phyloP scores from a whole-genome alignment of 2,329 filamentous ascomycete species.

The Ampelomyces quisqualis region DNA sequence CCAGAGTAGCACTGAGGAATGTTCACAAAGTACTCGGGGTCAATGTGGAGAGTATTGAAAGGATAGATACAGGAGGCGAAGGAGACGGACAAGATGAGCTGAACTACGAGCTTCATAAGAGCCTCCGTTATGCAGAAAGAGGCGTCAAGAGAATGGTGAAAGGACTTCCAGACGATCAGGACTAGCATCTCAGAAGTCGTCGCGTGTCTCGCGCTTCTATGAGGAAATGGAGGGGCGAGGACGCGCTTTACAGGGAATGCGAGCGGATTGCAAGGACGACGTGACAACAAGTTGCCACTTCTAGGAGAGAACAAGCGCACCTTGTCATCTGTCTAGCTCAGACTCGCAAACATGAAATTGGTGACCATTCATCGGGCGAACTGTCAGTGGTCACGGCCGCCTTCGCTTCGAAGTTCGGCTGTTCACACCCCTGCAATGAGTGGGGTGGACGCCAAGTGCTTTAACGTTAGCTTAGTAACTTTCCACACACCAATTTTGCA shows the following conservation, averaged over 20 bases:
- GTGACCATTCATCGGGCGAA: too few relatives aligned
- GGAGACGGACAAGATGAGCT: slow-evolving; percentile 11
- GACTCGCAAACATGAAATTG: too few relatives aligned
- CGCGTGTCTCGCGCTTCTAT: too few relatives aligned
- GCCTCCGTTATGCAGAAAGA: slow-evolving; percentile 33
- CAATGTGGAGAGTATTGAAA: slow-evolving; percentile 3
- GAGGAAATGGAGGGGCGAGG: too few relatives aligned
- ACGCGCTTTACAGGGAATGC: too few relatives aligned
- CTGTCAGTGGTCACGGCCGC: not conserved
- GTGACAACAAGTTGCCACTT: too few relatives aligned
- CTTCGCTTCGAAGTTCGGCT: not conserved
- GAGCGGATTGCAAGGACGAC: too few relatives aligned
- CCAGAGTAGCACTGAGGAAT: slow-evolving; percentile 30
- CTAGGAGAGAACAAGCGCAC: too few relatives aligned
- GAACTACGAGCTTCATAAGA: slow-evolving; percentile 24
- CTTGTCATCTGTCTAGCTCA: too few relatives aligned
- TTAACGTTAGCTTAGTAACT: slow-evolving; percentile 2
- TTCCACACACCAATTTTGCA: slow-evolving; percentile 32
- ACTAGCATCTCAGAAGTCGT: not conserved
- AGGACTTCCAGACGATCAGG: slow-evolving; percentile 23
- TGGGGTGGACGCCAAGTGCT: slow-evolving; percentile 15
- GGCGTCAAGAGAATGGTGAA: slow-evolving; percentile 39
- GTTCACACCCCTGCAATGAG: not conserved
- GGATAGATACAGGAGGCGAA: slow-evolving; percentile 6
- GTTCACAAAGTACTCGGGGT: slow-evolving; percentile 32